phyloP scores from a whole-genome alignment of 768 basidiomycete species.

The Dacryopinax spathularia region DNA sequence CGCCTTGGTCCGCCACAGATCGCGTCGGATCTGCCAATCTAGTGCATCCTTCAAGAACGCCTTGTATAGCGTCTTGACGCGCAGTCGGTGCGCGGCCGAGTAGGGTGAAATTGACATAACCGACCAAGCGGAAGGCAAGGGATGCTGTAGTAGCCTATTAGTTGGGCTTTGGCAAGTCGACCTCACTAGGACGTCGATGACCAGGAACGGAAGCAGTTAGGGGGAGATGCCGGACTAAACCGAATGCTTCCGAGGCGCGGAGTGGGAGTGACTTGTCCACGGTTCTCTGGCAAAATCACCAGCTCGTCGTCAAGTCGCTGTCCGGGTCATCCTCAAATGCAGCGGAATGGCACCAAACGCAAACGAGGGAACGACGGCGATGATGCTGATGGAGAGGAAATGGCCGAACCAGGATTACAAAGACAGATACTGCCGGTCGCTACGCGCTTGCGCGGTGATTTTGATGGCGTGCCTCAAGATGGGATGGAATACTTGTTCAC shows the following conservation, averaged over 20 bases:
- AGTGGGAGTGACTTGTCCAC: neutral
- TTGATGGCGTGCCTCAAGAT: slow-evolving; percentile 47
- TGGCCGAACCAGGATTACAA: slow-evolving; percentile 5
- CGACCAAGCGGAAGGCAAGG: too few species aligned
- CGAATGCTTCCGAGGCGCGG: neutral
- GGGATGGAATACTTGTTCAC: slow-evolving; percentile 71
- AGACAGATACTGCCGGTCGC: slow-evolving; percentile 52
- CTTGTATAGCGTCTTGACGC: slow-evolving; percentile 85
- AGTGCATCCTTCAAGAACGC: slow-evolving; percentile 73
- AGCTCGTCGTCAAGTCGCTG: neutral
- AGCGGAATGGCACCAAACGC: neutral
- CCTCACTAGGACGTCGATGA: too few species aligned
- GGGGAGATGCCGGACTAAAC: neutral
- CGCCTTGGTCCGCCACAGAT: slow-evolving; percentile 75
- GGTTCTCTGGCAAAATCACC: neutral
- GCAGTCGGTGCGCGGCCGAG: slow-evolving; percentile 58
- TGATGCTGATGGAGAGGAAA: slow-evolving; percentile 7
- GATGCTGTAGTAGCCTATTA: too few species aligned
- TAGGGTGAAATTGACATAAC: slow-evolving; percentile 33
- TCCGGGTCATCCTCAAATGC: neutral
- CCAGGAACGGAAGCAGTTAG: neutral
- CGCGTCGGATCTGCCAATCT: slow-evolving; percentile 79
- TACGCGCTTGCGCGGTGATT: slow-evolving; percentile 48
- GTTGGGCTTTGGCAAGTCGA: too few species aligned
- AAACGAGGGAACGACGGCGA: slow-evolving; percentile 27